Evolutionary conservation across 2,329 filamentous ascomycete species (phyloP), one percentile per base, ranked within the genome.

Genomic region (Cadophora malorum): DNA sequence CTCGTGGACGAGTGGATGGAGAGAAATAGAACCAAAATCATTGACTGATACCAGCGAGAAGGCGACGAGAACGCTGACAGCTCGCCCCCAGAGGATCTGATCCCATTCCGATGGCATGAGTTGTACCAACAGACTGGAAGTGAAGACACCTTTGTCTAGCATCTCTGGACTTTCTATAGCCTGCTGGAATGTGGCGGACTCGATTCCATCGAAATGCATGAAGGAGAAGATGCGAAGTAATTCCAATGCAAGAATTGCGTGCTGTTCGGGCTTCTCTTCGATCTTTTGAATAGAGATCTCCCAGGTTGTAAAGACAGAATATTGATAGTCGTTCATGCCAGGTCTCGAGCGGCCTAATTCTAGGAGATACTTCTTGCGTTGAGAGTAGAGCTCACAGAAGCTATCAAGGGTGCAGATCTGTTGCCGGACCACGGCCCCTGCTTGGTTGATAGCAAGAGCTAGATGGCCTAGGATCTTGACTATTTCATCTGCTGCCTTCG

Each of bases 1-100:
- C 2, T 76, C 73, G 64, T 80, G 79, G 14, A 76, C 73, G 1
- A 80, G 71, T 8, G 77, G 77, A 68, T 80, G 78, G 70, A 79
- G 78, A 19, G 78, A 77, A 9, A 72, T 69, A 6, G 19, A 16
- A 41, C 58, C 28, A 8, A n/a, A 45, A 3, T 53, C 47, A 28
- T 67, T 56, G 0, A 66, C 41, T 12, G 58, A 66, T 49, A 72
- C 63, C 3, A 71, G 61, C 1, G 69, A 72, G 55, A 72, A 69
- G 0, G 61, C 60, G 2, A 25, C 33, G 4, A 71, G 59, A 0
- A 70, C n/a, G 23, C 25, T 31, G 8, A 71, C 7, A 1, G 67
- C 69, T 41, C 64, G 63, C 0, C 58, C 49, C 64, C 67, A 67
- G 3, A 69, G 47, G 1, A 71, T 21, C 5, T 14, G 19, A 41